Evolutionary conservation across 176 grass and related monocot species (phyloP).

Genomic region (Cenchrus americanus): DNA sequence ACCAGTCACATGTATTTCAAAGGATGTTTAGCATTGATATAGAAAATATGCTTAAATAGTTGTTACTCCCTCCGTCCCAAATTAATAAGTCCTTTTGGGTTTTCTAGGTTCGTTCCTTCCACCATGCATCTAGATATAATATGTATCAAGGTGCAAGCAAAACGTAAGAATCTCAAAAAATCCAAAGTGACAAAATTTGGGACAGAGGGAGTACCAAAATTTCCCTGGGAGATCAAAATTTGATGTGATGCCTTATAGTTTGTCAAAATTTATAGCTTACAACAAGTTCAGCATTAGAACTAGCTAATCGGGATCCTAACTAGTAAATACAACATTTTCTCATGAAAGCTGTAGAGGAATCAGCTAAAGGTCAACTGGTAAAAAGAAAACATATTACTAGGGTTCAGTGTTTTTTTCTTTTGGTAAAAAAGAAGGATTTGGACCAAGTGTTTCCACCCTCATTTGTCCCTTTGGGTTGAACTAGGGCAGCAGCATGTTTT

Average conservation of each 20-base stretch:
- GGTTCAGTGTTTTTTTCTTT: conserved; percentile 1
- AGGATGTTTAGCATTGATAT: background rate
- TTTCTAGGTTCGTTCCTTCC: too few relatives aligned
- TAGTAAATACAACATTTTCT: conserved; percentile 9
- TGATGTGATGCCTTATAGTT: background rate
- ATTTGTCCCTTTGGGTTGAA: background rate
- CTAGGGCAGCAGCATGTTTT: background rate
- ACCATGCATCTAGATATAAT: too few relatives aligned
- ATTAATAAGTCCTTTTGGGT: too few relatives aligned
- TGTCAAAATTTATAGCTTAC: conserved; percentile 23
- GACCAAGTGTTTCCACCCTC: background rate
- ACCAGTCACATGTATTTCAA: background rate
- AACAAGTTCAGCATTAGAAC: conserved; percentile 13
- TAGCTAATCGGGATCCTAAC: conserved; percentile 11
- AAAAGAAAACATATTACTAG: background rate
- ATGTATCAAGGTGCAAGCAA: too few relatives aligned
- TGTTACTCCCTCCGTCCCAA: background rate
- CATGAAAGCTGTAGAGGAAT: background rate
- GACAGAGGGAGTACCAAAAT: background rate
- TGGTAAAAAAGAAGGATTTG: background rate
- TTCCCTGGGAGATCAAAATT: background rate
- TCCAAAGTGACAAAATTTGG: too few relatives aligned
- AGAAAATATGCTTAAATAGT: conserved; percentile 19
- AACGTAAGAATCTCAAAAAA: too few relatives aligned
- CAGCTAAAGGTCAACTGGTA: background rate